Conservation (phyloP, 441 rosid species). For the Lepidium campestre region DNA sequence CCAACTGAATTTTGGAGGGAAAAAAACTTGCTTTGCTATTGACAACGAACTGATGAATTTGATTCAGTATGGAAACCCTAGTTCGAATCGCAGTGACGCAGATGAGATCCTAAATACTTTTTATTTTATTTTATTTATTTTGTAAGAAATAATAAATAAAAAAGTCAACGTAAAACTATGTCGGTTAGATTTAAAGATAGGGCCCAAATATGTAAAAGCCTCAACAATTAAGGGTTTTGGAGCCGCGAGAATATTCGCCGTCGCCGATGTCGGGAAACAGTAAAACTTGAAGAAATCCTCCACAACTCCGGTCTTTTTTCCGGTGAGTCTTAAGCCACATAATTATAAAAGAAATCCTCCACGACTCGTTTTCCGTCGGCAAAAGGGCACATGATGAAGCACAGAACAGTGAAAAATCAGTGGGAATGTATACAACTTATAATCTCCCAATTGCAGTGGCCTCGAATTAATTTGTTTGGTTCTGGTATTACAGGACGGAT, state of each 20-base stretch:
- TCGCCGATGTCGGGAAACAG: slow-evolving; percentile 19
- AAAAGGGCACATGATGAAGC: neutral
- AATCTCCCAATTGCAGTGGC: neutral
- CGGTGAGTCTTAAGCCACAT: slow-evolving; percentile 8
- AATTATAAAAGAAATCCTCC: too few species aligned
- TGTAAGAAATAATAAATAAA: too few species aligned
- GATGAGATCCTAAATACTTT: neutral
- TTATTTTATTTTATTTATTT: neutral
- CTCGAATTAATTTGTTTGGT: neutral
- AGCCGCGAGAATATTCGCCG: slow-evolving; percentile 22
- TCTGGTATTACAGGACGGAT: neutral
- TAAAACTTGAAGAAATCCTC: neutral
- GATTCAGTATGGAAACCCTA: slow-evolving; percentile 28
- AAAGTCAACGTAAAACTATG: neutral
- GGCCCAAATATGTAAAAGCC: neutral
- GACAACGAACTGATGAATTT: neutral
- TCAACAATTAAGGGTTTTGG: slow-evolving; percentile 5
- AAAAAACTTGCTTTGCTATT: neutral
- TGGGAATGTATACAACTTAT: neutral
- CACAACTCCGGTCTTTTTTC: neutral
- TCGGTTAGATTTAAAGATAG: neutral
- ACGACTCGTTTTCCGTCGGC: neutral
- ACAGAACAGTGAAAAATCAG: neutral
- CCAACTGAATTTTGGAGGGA: slow-evolving; percentile 33
- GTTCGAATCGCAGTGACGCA: slow-evolving; percentile 35